Percentiles rank a stretch among this genome's conserved stretches.
phyloP scores from a whole-genome alignment of 768 basidiomycete species.

The Psilocybe azurescens region DNA sequence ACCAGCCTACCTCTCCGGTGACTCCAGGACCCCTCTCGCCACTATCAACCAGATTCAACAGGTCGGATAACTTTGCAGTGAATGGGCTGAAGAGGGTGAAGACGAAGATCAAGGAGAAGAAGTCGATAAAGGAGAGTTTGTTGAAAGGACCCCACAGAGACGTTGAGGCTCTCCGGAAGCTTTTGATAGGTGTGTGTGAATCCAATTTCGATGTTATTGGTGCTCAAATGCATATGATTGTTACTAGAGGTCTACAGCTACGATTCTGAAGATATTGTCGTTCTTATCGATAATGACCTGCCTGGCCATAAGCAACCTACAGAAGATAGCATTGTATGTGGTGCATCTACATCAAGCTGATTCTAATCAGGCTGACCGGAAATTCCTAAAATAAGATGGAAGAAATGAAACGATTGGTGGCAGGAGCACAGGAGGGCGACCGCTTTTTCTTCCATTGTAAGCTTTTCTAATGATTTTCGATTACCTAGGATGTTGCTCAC shows the following conservation, averaged over 20 bases:
- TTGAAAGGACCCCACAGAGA: constrained; percentile 45
- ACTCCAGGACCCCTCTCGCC: not conserved
- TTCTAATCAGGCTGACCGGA: not conserved
- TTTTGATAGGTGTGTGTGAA: constrained; percentile 39
- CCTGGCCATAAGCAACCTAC: constrained; percentile 42
- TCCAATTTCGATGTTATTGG: not conserved
- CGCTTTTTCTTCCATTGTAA: constrained; percentile 64
- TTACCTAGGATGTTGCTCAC: not conserved
- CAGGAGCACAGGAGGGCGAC: constrained; percentile 49
- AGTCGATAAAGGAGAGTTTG: constrained; percentile 15
- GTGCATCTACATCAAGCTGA: not conserved
- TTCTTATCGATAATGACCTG: constrained; percentile 48
- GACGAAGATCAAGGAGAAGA: constrained; percentile 17
- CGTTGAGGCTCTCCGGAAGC: constrained; percentile 34
- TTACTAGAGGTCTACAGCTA: constrained; percentile 39
- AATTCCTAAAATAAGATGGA: constrained; percentile 34
- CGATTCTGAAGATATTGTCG: constrained; percentile 39
- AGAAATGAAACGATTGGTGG: constrained; percentile 49
- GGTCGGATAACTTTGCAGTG: constrained; percentile 1
- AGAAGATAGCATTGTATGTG: constrained; percentile 47
- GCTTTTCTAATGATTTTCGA: constrained; percentile 14
- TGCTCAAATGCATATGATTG: not conserved
- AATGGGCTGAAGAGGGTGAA: constrained; percentile 14
- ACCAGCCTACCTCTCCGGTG: constrained; percentile 7
- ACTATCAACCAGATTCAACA: constrained; percentile 4